A percentile compares a stretch with the other conserved stretches of the same genome.
These are phyloP conservation scores for Tricholoma terreum DNA, from an alignment of 768 basidiomycete species.

Conservation along the genomic window DNA sequence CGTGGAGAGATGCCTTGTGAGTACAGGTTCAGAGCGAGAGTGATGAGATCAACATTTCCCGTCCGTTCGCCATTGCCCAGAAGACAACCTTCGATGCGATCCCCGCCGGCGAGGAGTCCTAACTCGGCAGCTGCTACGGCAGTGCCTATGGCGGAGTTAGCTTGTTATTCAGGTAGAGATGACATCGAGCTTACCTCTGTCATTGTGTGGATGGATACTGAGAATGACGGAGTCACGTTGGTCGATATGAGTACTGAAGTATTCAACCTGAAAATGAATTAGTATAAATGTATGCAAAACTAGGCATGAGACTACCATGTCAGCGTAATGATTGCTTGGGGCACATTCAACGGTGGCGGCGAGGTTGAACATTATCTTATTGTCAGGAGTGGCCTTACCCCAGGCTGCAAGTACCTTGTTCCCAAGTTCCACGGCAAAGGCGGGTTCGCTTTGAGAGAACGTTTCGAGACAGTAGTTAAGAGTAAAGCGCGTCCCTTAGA, in stretches of 20 bases:
- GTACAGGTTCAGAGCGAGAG: slow-evolving; percentile 78
- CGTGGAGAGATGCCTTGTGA: slow-evolving; percentile 76
- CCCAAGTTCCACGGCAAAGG: slow-evolving; percentile 75
- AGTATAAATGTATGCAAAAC: not conserved
- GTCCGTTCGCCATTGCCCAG: slow-evolving; percentile 87
- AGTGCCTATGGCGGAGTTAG: slow-evolving; percentile 43
- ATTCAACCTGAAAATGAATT: slow-evolving; percentile 55
- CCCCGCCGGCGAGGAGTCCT: slow-evolving; percentile 72
- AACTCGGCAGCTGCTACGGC: slow-evolving; percentile 80
- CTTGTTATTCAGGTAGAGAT: not conserved
- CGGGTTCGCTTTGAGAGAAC: slow-evolving; percentile 81
- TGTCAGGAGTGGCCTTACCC: slow-evolving; percentile 59
- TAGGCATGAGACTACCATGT: slow-evolving; percentile 48
- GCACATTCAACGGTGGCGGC: slow-evolving; percentile 83
- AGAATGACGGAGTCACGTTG: slow-evolving; percentile 70
- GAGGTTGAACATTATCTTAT: slow-evolving; percentile 80
- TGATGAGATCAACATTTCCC: slow-evolving; percentile 83
- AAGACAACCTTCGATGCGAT: slow-evolving; percentile 81
- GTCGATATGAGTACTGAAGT: slow-evolving; percentile 68
- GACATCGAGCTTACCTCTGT: slow-evolving; percentile 50
- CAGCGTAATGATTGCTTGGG: slow-evolving; percentile 83
- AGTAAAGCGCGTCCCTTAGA: slow-evolving; percentile 54
- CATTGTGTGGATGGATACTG: slow-evolving; percentile 81
- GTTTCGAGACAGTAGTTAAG: slow-evolving; percentile 87
- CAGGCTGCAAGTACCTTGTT: slow-evolving; percentile 70